A percentile compares a stretch with the other conserved stretches of the same genome.
These are phyloP conservation scores for Cercospora citrullina DNA, from an alignment of 2,329 filamentous ascomycete species.

Conservation along the genomic window DNA sequence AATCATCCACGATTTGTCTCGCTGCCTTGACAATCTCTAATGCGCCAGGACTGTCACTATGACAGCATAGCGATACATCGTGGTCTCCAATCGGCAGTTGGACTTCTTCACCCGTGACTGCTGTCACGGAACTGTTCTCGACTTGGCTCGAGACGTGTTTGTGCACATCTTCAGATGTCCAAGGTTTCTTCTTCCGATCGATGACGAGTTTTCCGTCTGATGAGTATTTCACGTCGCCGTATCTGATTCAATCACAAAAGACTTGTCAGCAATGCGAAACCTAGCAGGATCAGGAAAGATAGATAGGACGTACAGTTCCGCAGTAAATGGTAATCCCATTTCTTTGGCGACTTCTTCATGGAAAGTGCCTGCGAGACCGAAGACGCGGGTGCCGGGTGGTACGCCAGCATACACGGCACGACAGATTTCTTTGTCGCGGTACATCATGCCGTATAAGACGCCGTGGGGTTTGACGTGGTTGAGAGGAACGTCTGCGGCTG, in stretches of 20 bases:
- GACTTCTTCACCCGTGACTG: constrained; percentile 46
- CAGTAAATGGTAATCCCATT: constrained; percentile 54
- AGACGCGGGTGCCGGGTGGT: constrained; percentile 53
- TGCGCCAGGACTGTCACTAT: constrained; percentile 48
- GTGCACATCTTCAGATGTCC: constrained; percentile 45
- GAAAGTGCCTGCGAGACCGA: constrained; percentile 56
- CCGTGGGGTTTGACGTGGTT: constrained; percentile 60
- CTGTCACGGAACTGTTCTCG: constrained; percentile 43
- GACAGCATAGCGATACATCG: constrained; percentile 47
- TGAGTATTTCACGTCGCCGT: constrained; percentile 59
- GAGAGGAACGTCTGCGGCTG: constrained; percentile 56
- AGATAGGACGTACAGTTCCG: constrained; percentile 43
- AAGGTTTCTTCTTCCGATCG: constrained; percentile 59
- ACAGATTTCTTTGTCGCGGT: constrained; percentile 52
- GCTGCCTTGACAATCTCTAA: constrained; percentile 48
- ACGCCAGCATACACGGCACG: constrained; percentile 56
- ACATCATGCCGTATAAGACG: constrained; percentile 59
- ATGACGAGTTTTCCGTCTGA: constrained; percentile 54
- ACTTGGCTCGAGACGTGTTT: constrained; percentile 46
- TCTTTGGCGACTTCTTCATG: constrained; percentile 58
- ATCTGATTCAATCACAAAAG: constrained; percentile 28
- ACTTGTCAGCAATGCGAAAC: background rate
- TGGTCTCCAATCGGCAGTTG: constrained; percentile 46
- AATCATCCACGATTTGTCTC: constrained; percentile 45
- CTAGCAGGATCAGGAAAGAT: background rate